These are phyloP conservation scores for Davidsoniella neocaledoniae DNA, from an alignment of 2,329 filamentous ascomycete species.

Conservation along the genomic window DNA sequence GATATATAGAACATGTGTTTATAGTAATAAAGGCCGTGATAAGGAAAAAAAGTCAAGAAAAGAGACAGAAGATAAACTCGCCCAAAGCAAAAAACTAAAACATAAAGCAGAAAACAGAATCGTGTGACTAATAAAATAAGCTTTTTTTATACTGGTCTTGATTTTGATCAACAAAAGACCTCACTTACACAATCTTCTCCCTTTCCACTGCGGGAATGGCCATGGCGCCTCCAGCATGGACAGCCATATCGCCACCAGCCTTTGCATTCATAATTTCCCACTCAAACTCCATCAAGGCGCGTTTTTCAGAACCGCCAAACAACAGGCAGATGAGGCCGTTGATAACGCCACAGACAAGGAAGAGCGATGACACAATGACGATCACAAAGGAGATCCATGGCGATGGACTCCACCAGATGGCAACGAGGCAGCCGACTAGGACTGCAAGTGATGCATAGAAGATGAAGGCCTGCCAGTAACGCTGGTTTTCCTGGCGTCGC, in stretches of 20 bases:
- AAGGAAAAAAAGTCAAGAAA: not conserved
- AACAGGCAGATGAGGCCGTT: constrained; percentile 76
- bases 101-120: not conserved
- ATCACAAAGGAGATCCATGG: constrained; percentile 69
- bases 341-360: constrained; percentile 57
- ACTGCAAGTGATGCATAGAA: constrained; percentile 52
- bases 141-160: too few relatives aligned
- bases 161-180: not conserved
- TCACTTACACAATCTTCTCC: constrained; percentile 10
- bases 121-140: not conserved
- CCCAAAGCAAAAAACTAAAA: not conserved
- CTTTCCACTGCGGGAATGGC: not conserved
- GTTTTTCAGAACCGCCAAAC: constrained; percentile 72
- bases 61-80: not conserved
- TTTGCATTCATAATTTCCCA: constrained; percentile 72
- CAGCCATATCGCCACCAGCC: constrained; percentile 16
- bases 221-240: constrained; percentile 4
- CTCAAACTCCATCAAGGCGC: constrained; percentile 75
- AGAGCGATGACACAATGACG: constrained; percentile 62
- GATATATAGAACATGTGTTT: not conserved
- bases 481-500: constrained; percentile 54
- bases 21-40: not conserved
- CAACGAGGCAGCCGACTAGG: constrained; percentile 59
- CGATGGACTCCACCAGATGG: constrained; percentile 67
- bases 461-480: constrained; percentile 53